Evolutionary conservation across 371 early-diverging fungal genomes (phyloP), one percentile per base, ranked within the genome.

Genomic region (Vairimorpha apis): DNA sequence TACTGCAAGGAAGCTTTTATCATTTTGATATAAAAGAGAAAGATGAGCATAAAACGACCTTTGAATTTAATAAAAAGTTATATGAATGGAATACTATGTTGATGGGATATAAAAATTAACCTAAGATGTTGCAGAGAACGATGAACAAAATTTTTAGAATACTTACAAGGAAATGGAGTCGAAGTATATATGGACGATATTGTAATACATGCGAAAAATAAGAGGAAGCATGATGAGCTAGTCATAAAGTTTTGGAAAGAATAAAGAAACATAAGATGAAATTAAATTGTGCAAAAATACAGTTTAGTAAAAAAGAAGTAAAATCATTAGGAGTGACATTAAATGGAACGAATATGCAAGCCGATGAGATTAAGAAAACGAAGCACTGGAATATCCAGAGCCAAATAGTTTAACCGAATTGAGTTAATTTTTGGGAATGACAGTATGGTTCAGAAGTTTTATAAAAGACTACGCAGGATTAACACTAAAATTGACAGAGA

Each of bases 11-110:
- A 35, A 8, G 13, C 43, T 59, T 59, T 59, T 59, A 59, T 18
- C 32, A 37, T 35, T 18, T 59, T 12, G 59, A 79, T 7, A 59
- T 59, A 13, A 37, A 59, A 35, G 59, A 59, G 23, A n/a, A 33
- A 35, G 35, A 33, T 59, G 18, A 13, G 18, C 35, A 59, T 35
- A 59, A 59, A 18, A 59, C 59, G 21, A 23, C 59, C 7, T 59
- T 76, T 45, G 23, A 74, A 29, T 41, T 66, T 41, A 45, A 58
- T 27, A 25, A 29, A 49, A 38, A 37, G 0, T 1, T 44, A 56
- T 75, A 75, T 30, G 75, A 76, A 76, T 76, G 62, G 23, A 55
- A n/a, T 18, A 44, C 67, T 1, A 75, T 76, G 25, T 44, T 64
- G 29, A 58, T 66, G 35, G 72, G 78, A 14, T 76, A 44, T 53